Conservation (phyloP, 179 eudicot genomes). For the Amaranthus tricolor region DNA sequence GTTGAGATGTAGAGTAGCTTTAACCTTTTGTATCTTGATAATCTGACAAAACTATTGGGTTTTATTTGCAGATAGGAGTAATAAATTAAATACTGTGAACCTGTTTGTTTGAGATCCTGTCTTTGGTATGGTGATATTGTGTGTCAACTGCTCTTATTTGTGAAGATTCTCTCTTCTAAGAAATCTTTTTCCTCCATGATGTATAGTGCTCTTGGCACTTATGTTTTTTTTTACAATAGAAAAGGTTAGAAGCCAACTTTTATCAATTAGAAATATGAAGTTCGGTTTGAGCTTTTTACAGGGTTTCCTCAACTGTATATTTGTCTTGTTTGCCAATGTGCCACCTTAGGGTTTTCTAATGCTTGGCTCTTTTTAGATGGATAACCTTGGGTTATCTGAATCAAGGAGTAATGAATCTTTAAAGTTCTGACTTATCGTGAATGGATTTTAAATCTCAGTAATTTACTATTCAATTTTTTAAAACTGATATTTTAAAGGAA, state of each 20-base stretch:
- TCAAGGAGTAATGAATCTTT: neutral
- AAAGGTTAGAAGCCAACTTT: neutral
- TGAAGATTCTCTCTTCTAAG: neutral
- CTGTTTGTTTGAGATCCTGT: conserved; percentile 2
- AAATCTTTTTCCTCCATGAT: neutral
- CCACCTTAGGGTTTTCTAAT: neutral
- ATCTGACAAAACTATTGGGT: neutral
- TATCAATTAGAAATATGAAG: neutral
- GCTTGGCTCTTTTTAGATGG: neutral
- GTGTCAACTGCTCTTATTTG: neutral
- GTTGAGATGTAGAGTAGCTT: conserved; percentile 4
- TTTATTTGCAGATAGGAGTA: neutral
- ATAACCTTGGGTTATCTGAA: neutral
- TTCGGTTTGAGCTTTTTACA: neutral
- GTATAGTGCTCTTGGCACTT: neutral
- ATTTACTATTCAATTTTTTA: neutral
- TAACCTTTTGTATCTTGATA: conserved; percentile 5
- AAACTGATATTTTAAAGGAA: neutral
- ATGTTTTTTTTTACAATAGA: neutral
- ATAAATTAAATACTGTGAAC: neutral
- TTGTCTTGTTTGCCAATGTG: neutral
- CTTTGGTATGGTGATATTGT: neutral
- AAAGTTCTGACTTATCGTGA: neutral
- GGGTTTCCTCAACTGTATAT: neutral
- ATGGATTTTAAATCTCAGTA: neutral